These are phyloP conservation scores for Penicillium robsamsonii DNA, from an alignment of 495 filamentous ascomycete species.

Conservation along the genomic window DNA sequence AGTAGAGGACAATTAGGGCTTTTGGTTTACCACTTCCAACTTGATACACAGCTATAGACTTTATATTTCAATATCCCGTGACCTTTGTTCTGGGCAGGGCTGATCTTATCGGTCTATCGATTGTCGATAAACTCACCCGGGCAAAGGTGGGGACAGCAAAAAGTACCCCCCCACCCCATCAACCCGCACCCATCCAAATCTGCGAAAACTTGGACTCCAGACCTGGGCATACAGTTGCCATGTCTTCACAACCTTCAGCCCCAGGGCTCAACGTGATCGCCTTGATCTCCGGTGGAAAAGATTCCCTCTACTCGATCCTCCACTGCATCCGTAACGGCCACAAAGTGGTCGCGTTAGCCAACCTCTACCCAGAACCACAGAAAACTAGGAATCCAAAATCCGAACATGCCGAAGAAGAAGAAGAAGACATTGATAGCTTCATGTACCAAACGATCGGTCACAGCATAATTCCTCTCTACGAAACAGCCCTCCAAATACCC, in stretches of 20 bases:
- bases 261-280: conserved; percentile 74
- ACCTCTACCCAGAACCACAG: conserved; percentile 62
- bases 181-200: conserved; percentile 6
- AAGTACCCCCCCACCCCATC: conserved; percentile 4
- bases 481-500: conserved; percentile 69
- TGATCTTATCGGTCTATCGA: conserved; percentile 4
- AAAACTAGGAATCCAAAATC: background rate
- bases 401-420: conserved; percentile 28
- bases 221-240: background rate
- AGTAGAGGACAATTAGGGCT: background rate
- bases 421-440: conserved; percentile 86
- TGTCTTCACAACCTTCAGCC: conserved; percentile 11
- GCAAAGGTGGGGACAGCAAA: conserved; percentile 8
- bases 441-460: conserved; percentile 99
- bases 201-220: background rate
- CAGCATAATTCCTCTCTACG: conserved; percentile 80
- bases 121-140: conserved; percentile 6
- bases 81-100: too few species aligned
- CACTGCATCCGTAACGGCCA: conserved; percentile 88
- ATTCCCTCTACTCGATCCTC: conserved; percentile 89
- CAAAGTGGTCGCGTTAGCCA: conserved; percentile 81
- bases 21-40: background rate
- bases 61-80: too few species aligned
- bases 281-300: conserved; percentile 93
- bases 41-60: background rate